A percentile compares a stretch with the other conserved stretches of the same genome.
phyloP scores from a whole-genome alignment of 2,329 filamentous ascomycete species.

The Cryphonectria radicalis region DNA sequence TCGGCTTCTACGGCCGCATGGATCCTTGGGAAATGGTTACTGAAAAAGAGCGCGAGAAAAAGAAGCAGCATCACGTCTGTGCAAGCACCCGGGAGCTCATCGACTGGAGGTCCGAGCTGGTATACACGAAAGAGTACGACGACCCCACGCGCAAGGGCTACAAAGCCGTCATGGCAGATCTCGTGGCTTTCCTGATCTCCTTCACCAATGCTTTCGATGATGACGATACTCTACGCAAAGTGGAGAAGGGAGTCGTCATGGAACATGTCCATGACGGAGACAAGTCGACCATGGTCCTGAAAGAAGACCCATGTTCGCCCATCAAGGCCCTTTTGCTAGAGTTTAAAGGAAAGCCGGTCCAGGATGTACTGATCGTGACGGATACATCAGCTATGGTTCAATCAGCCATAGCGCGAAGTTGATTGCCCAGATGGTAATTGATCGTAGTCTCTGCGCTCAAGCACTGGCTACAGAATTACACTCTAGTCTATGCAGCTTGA shows the following conservation, averaged over 20 bases:
- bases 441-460: neutral
- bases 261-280: neutral
- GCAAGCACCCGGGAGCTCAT: constrained; percentile 19
- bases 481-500: neutral
- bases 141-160: constrained; percentile 14
- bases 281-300: constrained; percentile 21
- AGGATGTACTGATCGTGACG: constrained; percentile 17
- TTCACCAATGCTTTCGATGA: constrained; percentile 22
- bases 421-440: neutral
- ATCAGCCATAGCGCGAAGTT: neutral
- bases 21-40: constrained; percentile 26
- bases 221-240: neutral
- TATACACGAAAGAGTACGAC: neutral
- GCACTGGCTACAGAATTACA: neutral
- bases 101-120: constrained; percentile 16
- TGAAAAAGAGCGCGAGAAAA: neutral
- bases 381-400: constrained; percentile 17
- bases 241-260: constrained; percentile 7
- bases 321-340: constrained; percentile 25
- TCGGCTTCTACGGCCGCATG: constrained; percentile 24
- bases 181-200: constrained; percentile 27
- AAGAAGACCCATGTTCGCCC: constrained; percentile 2
- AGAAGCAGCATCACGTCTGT: neutral
- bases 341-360: neutral
- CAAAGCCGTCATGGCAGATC: constrained; percentile 29